Conservation (phyloP, 164 flowering plant species). For the Magnolia changhungtana region DNA sequence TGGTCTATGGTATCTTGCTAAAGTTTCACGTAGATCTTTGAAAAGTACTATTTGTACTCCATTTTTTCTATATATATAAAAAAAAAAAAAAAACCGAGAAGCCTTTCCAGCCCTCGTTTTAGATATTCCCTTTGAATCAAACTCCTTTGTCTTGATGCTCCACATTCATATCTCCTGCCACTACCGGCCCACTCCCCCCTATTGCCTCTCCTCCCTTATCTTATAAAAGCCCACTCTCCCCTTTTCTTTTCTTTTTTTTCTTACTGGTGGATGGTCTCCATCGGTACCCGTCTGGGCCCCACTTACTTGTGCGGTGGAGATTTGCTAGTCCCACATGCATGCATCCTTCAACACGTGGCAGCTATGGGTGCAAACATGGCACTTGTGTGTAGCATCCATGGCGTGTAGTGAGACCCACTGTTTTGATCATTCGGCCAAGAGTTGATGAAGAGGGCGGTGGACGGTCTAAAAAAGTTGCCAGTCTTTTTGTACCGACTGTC, state of each 20-base stretch:
- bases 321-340: background rate
- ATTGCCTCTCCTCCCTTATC: background rate
- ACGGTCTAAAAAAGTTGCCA: too few relatives aligned
- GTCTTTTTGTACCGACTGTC: too few relatives aligned
- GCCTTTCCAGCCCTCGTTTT: background rate
- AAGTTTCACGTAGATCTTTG: background rate
- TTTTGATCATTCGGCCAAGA: background rate
- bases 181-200: background rate
- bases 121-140: background rate
- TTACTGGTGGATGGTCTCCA: background rate
- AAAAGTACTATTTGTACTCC: constrained; percentile 2
- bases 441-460: background rate
- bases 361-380: background rate
- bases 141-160: constrained; percentile 7
- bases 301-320: background rate
- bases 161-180: background rate
- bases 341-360: background rate
- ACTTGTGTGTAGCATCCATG: background rate
- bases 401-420: background rate
- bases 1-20: constrained; percentile 5
- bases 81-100: too few relatives aligned
- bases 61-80: background rate
- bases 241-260: background rate
- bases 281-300: background rate
- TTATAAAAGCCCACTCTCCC: background rate